Evolutionary conservation across 2,329 filamentous ascomycete species (phyloP).

Genomic region (Cryphonectria radicalis): DNA sequence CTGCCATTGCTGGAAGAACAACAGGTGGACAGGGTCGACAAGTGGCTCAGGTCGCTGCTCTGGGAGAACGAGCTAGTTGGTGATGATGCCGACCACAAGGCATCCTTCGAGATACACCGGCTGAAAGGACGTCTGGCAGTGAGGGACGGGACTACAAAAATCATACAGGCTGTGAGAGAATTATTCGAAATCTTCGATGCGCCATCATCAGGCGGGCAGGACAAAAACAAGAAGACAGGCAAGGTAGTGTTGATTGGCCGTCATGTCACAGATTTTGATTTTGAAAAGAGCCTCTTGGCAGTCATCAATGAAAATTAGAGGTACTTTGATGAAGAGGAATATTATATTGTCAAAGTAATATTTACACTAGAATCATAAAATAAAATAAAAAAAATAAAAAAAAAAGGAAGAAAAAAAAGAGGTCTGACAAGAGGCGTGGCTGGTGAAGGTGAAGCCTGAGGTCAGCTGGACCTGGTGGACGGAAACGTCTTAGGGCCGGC

Average conservation of each 20-base stretch:
- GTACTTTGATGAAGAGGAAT: too few relatives aligned
- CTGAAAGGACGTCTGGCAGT: slow-evolving; percentile 80
- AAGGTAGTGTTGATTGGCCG: slow-evolving; percentile 70
- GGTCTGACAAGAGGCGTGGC: neutral
- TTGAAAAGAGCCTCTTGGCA: slow-evolving; percentile 49
- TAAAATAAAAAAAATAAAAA: neutral
- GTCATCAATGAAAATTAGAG: slow-evolving; percentile 8
- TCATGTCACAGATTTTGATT: slow-evolving; percentile 54
- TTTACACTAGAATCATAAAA: neutral
- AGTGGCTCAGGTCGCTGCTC: slow-evolving; percentile 80
- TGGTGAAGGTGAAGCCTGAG: slow-evolving; percentile 1
- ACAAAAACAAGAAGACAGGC: slow-evolving; percentile 38
- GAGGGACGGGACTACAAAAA: slow-evolving; percentile 66
- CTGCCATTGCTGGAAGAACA: slow-evolving; percentile 62
- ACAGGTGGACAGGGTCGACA: slow-evolving; percentile 70
- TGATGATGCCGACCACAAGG: slow-evolving; percentile 38
- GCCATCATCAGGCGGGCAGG: slow-evolving; percentile 38
- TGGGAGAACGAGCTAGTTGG: slow-evolving; percentile 75
- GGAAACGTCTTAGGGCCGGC: neutral
- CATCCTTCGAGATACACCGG: slow-evolving; percentile 79
- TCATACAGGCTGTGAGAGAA: slow-evolving; percentile 90
- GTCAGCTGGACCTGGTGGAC: neutral
- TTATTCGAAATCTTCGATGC: slow-evolving; percentile 88
- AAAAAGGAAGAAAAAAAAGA: too few relatives aligned
- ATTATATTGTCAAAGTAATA: too few relatives aligned